Evolutionary conservation across 2,329 filamentous ascomycete species (phyloP), one percentile per base, ranked within the genome.

Genomic region (Eutypa lata): DNA sequence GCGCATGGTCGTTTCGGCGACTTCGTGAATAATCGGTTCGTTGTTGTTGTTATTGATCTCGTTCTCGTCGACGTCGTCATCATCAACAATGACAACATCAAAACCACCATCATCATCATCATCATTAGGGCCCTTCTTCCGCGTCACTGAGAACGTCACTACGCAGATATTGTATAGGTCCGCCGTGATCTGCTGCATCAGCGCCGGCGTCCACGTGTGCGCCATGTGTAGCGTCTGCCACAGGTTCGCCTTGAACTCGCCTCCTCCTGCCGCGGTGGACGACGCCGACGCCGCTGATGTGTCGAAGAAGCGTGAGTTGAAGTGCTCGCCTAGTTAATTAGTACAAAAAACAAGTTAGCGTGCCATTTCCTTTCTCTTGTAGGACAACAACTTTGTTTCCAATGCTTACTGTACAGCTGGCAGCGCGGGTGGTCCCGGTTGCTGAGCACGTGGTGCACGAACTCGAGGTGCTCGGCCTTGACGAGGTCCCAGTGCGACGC

Each of bases 111-210:
- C 26, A 6, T 31, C 26, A 6, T 10, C 26, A 6, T 31, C 26
- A 6, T 10, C 26, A 31, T 6, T 31, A n/a, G n/a, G n/a, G n/a
- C n/a, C n/a, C 26, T 31, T 10, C 26, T 10, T 31, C 26, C 10
- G 6, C 26, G 5, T 31, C 6, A 31, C 26, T 10, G 26, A 31
- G 55, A 68, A 72, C 19, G 67, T 61, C 3, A 70, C 59, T 19
- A 71, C 49, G 50, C 62, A 67, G 10, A 70, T 53, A 7, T 65
- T 63, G 48, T 71, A 71, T 4, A 72, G 57, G 48, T 71, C 67
- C 1, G 69, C 68, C 0, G 66, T 71, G 5, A 72, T 51, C 49
- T 66, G 58, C 38, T 66, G 58, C 54, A 68, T 62, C 10, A 62
- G 57, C 2, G 65, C 61, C 5, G 61, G 62, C 3, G 59, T 61